Evolutionary conservation across 148 eudicot species (phyloP), one percentile per base, ranked within the genome.

Genomic region (Silene uniflora): DNA sequence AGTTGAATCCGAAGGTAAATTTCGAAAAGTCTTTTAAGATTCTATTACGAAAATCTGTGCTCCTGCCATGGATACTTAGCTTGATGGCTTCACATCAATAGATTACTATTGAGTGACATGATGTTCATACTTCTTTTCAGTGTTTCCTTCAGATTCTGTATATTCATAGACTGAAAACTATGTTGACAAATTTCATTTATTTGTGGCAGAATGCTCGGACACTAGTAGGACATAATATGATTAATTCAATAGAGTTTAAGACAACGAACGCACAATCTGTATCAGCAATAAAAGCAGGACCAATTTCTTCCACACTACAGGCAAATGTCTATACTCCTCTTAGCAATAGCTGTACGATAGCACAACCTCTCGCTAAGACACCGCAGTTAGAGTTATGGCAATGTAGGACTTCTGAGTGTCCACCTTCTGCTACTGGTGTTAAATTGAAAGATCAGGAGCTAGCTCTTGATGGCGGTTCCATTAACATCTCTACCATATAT

Each of bases 401-500:
- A 77, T 83, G 75, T 81, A 84, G 81, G 81, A 78, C 85, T 47
- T 71, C 67, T 69, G 74, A 80, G 25, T 59, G 85, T 35, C 86
- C 86, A 61, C 73, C 56, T 13, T 71, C 66, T 73, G 67, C 58
- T 78, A 71, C 87, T 17, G 39, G 73, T 39, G 77, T 83, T 68
- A 88, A 88, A 81, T 52, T 82, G 76, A 85, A 87, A 81, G 88
- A 86, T 69, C 86, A 85, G 66, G 94, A 88, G 35, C 56, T 84
- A 69, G 78, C 87, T 29, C 81, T 86, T 79, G 97, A 90, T 82
- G 90, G 95, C 64, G 98, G 95, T 39, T 85, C 85, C 49, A 91
- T 90, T 61, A 91, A 80, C 87, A 88, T 94, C 74, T 94, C 98
- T 24, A 91, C 82, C 81, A 75, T 81, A 68, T 94, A 94, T 56